These are phyloP conservation scores for Colletotrichum tanaceti DNA, from an alignment of 2,329 filamentous ascomycete genomes.

Conservation along the genomic window DNA sequence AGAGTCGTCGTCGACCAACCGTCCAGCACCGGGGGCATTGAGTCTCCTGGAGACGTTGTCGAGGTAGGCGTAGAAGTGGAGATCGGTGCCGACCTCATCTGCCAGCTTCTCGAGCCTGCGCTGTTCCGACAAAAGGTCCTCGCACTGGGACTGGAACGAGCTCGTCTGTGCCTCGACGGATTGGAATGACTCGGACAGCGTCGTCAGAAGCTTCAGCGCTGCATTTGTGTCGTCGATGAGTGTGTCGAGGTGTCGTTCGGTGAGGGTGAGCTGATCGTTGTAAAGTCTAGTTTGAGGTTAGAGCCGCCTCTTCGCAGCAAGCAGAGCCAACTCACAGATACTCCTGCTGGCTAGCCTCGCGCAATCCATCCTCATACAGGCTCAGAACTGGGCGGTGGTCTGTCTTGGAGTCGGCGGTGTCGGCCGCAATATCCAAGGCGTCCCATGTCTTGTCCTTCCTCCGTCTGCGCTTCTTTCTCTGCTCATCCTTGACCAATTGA, in stretches of 20 bases:
- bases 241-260: slow-evolving; percentile 83
- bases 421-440: slow-evolving; percentile 57
- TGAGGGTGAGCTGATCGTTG: slow-evolving; percentile 82
- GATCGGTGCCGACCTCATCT: slow-evolving; percentile 85
- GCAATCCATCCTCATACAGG: slow-evolving; percentile 74
- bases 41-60: slow-evolving; percentile 90
- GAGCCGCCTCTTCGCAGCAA: background rate
- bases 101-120: slow-evolving; percentile 81
- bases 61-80: slow-evolving; percentile 95
- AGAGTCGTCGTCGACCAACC: slow-evolving; percentile 83
- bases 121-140: slow-evolving; percentile 86
- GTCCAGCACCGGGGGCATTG: slow-evolving; percentile 90
- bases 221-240: slow-evolving; percentile 81
- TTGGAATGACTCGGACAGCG: slow-evolving; percentile 86
- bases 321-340: slow-evolving; percentile 72
- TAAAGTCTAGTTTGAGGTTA: slow-evolving; percentile 67
- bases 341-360: slow-evolving; percentile 85
- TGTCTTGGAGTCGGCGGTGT: slow-evolving; percentile 42
- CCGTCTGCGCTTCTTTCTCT: slow-evolving; percentile 53
- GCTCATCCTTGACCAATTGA: slow-evolving; percentile 65
- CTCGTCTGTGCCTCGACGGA: slow-evolving; percentile 90
- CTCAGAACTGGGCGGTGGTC: slow-evolving; percentile 53
- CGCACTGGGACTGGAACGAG: slow-evolving; percentile 92
- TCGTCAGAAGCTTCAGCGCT: slow-evolving; percentile 80
- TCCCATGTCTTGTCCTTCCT: slow-evolving; percentile 60